These are phyloP conservation scores for Russula sp. DNA, from an alignment of 768 basidiomycete genomes.

Conservation along the genomic window DNA sequence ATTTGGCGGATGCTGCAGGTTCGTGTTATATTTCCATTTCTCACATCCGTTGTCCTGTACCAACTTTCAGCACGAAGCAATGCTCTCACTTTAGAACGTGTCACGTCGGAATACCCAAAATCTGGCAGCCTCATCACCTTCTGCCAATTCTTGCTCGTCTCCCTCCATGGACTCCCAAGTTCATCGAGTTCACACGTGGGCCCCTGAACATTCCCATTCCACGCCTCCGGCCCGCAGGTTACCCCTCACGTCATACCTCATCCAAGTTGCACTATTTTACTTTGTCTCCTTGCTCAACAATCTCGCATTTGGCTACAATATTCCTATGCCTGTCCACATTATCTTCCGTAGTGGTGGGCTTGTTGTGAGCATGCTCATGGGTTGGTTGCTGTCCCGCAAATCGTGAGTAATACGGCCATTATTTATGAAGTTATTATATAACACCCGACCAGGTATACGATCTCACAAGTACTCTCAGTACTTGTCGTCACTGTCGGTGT, in stretches of 20 bases:
- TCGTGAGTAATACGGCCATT: conserved; percentile 44
- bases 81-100: conserved; percentile 71
- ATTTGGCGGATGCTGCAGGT: conserved; percentile 91
- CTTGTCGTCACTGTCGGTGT: conserved; percentile 80
- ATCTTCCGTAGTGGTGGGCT: conserved; percentile 90
- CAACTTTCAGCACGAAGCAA: conserved; percentile 48
- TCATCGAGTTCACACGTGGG: conserved; percentile 39
- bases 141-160: conserved; percentile 77
- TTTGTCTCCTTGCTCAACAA: conserved; percentile 82
- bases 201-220: conserved; percentile 37
- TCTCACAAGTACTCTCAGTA: conserved; percentile 67
- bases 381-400: conserved; percentile 63
- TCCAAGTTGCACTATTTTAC: conserved; percentile 82
- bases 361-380: conserved; percentile 78
- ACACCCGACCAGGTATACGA: conserved; percentile 50
- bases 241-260: conserved; percentile 66
- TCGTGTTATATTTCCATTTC: conserved; percentile 27
- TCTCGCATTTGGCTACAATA: conserved; percentile 79
- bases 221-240: conserved; percentile 59
- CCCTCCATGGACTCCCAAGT: conserved; percentile 66
- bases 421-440: conserved; percentile 18
- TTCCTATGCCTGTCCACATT: conserved; percentile 93
- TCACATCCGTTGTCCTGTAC: not conserved
- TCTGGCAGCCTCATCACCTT: conserved; percentile 84
- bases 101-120: conserved; percentile 65